Conservation (phyloP, 1,139 yeast genomes). For the Hyphopichia buzzinii region DNA sequence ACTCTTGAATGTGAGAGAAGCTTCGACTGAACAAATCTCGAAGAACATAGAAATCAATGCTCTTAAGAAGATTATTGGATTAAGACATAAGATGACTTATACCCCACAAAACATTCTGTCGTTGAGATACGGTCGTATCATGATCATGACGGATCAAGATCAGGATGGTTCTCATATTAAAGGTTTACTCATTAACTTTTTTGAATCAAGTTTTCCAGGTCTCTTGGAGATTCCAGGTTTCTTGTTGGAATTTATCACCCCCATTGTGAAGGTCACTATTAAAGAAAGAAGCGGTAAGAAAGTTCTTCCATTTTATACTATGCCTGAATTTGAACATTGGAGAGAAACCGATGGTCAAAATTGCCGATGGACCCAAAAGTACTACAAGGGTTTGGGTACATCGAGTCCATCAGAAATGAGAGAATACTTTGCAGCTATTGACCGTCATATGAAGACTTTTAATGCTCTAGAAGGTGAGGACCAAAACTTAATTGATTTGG, state of each 20-base stretch:
- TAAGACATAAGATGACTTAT: constrained; percentile 88
- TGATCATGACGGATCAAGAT: constrained; percentile 99
- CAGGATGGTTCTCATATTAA: constrained; percentile 99
- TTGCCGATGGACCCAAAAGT: constrained; percentile 89
- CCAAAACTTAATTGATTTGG: constrained; percentile 79
- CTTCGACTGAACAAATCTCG: constrained; percentile 87
- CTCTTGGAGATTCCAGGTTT: constrained; percentile 88
- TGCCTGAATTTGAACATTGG: constrained; percentile 97
- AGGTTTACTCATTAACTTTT: constrained; percentile 89
- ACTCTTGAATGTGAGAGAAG: constrained; percentile 92
- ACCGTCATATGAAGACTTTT: constrained; percentile 81
- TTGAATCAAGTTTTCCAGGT: constrained; percentile 95
- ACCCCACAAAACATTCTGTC: constrained; percentile 59
- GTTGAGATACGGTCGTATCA: constrained; percentile 90
- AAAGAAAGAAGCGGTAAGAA: constrained; percentile 59
- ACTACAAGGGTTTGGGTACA: constrained; percentile 98
- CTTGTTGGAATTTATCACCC: constrained; percentile 90
- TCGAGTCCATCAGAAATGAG: constrained; percentile 79
- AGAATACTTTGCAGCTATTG: constrained; percentile 85
- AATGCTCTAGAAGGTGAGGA: constrained; percentile 83
- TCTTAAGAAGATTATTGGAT: constrained; percentile 90
- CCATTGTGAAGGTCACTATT: constrained; percentile 88
- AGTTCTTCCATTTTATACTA: constrained; percentile 77
- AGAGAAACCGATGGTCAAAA: constrained; percentile 75
- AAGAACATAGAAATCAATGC: constrained; percentile 95